Conservation (phyloP, 2,329 filamentous ascomycete species). For the Harringtonia lauricola region DNA sequence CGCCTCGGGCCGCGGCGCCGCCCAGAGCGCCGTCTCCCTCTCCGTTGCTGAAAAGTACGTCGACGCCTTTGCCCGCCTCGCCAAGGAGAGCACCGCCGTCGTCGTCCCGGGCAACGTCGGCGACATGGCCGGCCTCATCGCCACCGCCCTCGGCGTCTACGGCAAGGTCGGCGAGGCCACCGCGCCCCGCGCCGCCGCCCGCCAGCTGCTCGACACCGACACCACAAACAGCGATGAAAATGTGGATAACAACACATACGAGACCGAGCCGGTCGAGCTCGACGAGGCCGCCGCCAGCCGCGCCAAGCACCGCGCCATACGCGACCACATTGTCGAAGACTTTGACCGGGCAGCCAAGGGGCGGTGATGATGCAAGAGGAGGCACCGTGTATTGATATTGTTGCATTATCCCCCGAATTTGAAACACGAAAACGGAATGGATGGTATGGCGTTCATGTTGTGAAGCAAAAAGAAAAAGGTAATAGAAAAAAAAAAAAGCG, state of each 20-base stretch:
- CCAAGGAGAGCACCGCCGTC: slow-evolving; percentile 89
- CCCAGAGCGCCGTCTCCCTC: slow-evolving; percentile 75
- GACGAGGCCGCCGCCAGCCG: neutral
- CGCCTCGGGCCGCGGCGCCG: slow-evolving; percentile 57
- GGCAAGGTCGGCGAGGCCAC: slow-evolving; percentile 83
- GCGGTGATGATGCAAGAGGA: slow-evolving; percentile 9
- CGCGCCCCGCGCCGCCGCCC: slow-evolving; percentile 53
- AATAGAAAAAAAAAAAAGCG: neutral
- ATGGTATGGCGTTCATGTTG: no score
- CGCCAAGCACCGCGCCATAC: slow-evolving; percentile 9
- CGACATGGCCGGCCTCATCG: slow-evolving; percentile 94
- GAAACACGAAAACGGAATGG: no score
- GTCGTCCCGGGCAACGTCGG: slow-evolving; percentile 96
- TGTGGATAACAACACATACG: slow-evolving; percentile 8
- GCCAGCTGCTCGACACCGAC: slow-evolving; percentile 35
- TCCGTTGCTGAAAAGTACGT: slow-evolving; percentile 97
- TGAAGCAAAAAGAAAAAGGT: neutral
- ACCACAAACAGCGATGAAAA: no score
- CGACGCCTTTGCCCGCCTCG: slow-evolving; percentile 78
- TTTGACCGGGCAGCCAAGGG: slow-evolving; percentile 15
- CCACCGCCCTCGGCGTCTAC: slow-evolving; percentile 88
- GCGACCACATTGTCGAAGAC: slow-evolving; percentile 17
- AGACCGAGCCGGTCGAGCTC: slow-evolving; percentile 8
- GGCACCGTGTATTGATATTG: neutral
- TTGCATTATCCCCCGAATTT: neutral